Evolutionary conservation across 768 basidiomycete genomes (phyloP).

Genomic region (Pisolithus tinctorius): DNA sequence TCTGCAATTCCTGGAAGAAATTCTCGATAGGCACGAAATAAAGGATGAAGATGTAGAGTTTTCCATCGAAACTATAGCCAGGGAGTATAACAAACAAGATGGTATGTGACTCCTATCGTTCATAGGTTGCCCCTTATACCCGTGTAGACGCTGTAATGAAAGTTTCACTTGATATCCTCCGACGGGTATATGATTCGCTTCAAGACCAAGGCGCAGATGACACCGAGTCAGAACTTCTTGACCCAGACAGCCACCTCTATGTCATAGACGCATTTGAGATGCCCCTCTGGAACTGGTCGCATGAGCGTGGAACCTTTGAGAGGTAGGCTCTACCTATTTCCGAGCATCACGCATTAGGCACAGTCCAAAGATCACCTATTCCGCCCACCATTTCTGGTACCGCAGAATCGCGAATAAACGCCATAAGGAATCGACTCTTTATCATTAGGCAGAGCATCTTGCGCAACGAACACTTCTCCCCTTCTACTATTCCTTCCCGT

Average conservation of each 20-base stretch:
- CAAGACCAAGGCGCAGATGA: conserved; percentile 53
- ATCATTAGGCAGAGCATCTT: conserved; percentile 91
- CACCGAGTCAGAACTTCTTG: conserved; percentile 57
- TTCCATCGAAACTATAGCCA: conserved; percentile 73
- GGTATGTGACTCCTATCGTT: conserved; percentile 35
- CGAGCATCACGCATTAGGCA: conserved; percentile 3
- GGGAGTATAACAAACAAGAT: conserved; percentile 88
- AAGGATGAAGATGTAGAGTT: conserved; percentile 60
- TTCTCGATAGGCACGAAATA: conserved; percentile 68
- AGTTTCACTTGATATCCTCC: conserved; percentile 60
- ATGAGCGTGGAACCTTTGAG: conserved; percentile 81
- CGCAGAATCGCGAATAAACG: conserved; percentile 72
- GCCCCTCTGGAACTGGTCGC: conserved; percentile 90
- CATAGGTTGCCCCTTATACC: neutral
- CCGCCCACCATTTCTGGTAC: conserved; percentile 73
- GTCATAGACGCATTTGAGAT: conserved; percentile 91
- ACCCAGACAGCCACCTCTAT: conserved; percentile 75
- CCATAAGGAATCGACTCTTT: conserved; percentile 78
- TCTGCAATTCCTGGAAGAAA: conserved; percentile 60
- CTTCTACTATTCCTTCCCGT: conserved; percentile 85
- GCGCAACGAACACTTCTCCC: conserved; percentile 96
- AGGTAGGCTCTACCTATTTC: conserved; percentile 43
- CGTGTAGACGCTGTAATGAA: conserved; percentile 73
- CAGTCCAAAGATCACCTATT: conserved; percentile 33
- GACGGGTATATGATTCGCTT: conserved; percentile 67